phyloP scores from a whole-genome alignment of 306 rosid species.

The Luffa acutangula region DNA sequence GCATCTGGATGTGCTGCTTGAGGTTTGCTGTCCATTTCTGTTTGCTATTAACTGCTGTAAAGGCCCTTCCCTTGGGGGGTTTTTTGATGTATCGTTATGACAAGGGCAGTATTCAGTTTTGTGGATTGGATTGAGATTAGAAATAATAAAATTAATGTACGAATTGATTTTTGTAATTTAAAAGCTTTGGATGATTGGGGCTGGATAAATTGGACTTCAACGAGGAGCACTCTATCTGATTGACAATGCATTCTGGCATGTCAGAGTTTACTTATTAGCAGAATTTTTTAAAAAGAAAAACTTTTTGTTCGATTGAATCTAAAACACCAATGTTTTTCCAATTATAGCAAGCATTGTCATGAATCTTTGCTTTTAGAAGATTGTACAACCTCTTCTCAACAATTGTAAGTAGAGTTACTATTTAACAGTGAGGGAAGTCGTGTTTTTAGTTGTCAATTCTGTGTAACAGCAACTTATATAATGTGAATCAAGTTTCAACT shows the following conservation, averaged over 20 bases:
- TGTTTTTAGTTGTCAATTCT: background rate
- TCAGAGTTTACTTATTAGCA: background rate
- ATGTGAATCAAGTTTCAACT: background rate
- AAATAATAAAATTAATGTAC: background rate
- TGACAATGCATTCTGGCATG: background rate
- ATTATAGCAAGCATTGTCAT: background rate
- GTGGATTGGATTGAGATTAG: background rate
- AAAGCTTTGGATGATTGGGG: background rate
- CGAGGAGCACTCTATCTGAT: background rate
- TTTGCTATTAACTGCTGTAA: background rate
- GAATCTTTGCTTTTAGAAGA: background rate
- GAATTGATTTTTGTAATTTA: background rate
- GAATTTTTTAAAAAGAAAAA: background rate
- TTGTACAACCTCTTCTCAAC: background rate
- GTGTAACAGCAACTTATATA: background rate
- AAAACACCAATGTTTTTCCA: background rate
- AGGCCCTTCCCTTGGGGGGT: background rate
- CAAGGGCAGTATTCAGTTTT: background rate
- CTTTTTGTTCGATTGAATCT: background rate
- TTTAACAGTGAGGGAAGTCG: background rate
- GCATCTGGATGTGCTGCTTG: background rate
- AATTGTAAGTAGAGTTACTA: background rate
- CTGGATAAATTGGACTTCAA: background rate
- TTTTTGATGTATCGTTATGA: background rate
- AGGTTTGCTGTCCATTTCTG: background rate